These are phyloP conservation scores for Coemansia sp. DNA, from an alignment of 192 early-diverging fungal species.

Conservation along the genomic window DNA sequence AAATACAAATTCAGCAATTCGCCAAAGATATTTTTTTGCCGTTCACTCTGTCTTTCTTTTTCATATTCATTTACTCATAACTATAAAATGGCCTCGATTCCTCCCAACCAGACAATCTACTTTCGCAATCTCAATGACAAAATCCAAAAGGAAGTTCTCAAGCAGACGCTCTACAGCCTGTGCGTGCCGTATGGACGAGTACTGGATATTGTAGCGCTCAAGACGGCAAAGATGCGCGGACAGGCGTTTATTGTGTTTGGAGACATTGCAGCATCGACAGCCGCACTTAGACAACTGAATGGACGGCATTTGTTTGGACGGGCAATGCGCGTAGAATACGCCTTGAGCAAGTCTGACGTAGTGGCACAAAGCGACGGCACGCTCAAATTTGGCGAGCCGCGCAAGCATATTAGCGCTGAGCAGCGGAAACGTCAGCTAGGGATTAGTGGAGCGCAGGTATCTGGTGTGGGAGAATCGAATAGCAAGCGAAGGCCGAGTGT, in stretches of 20 bases:
- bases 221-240: slow-evolving; percentile 83
- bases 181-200: slow-evolving; percentile 89
- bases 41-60: background rate
- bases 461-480: background rate
- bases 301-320: slow-evolving; percentile 86
- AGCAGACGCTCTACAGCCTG: slow-evolving; percentile 86
- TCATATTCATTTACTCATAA: background rate
- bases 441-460: background rate
- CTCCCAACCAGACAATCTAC: slow-evolving; percentile 75
- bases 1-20: background rate
- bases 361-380: slow-evolving; percentile 41
- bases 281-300: slow-evolving; percentile 84
- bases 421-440: slow-evolving; percentile 43
- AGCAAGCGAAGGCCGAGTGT: slow-evolving; percentile 27
- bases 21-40: background rate
- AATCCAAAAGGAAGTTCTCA: slow-evolving; percentile 72
- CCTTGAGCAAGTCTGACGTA: slow-evolving; percentile 45
- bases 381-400: slow-evolving; percentile 33
- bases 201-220: slow-evolving; percentile 83
- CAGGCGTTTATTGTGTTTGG: slow-evolving; percentile 94
- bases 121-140: slow-evolving; percentile 85
- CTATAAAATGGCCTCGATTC: slow-evolving; percentile 50
- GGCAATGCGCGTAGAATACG: slow-evolving; percentile 59
- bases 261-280: slow-evolving; percentile 82
- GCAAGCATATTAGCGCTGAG: slow-evolving; percentile 40